Conservation (phyloP, 2,329 filamentous ascomycete genomes). For the Aspergillus fumigatiaffinis region DNA sequence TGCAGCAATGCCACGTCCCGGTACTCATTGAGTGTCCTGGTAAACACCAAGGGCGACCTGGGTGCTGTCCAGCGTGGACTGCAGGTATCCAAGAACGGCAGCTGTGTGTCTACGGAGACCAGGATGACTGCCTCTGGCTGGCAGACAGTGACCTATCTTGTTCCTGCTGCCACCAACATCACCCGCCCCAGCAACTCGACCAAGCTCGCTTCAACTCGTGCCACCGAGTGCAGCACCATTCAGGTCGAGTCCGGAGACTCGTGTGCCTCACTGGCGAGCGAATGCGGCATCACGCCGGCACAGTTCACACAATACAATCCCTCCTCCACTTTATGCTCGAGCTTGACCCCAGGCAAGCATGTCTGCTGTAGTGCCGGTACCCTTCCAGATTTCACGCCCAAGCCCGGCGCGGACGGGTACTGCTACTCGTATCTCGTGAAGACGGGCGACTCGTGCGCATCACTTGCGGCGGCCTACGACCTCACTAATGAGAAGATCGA, state of each 20-base stretch:
- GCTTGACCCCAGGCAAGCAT: conserved; percentile 28
- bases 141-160: too few relatives aligned
- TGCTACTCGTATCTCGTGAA: conserved; percentile 38
- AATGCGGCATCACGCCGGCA: conserved; percentile 37
- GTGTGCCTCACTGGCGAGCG: conserved; percentile 35
- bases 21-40: too few relatives aligned
- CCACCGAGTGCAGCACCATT: conserved; percentile 1
- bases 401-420: conserved; percentile 31
- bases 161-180: too few relatives aligned
- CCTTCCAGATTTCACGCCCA: conserved; percentile 35
- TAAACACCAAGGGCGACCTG: too few relatives aligned
- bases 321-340: conserved; percentile 22
- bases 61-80: too few relatives aligned
- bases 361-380: conserved; percentile 38
- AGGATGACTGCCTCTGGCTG: too few relatives aligned
- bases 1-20: too few relatives aligned
- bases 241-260: conserved; percentile 35
- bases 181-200: too few relatives aligned
- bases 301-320: conserved; percentile 42
- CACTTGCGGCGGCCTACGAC: conserved; percentile 29
- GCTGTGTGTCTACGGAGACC: too few relatives aligned
- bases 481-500: conserved; percentile 39
- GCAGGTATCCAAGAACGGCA: too few relatives aligned
- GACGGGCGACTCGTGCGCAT: conserved; percentile 32
- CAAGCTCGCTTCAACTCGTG: too few relatives aligned